These are phyloP conservation scores for Fusarium coicis DNA, from an alignment of 2,329 filamentous ascomycete species.

Conservation along the genomic window DNA sequence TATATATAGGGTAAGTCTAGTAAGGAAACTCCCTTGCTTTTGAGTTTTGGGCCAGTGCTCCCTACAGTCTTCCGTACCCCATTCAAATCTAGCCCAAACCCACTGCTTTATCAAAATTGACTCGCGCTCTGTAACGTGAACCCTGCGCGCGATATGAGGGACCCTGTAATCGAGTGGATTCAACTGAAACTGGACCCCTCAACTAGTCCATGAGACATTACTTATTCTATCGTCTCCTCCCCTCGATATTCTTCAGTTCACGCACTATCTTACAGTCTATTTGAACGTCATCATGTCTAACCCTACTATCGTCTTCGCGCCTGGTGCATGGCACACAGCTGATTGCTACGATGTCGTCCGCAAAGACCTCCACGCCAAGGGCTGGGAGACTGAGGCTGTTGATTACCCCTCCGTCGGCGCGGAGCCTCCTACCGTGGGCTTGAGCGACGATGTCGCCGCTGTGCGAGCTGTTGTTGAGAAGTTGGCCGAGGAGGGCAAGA, in stretches of 20 bases:
- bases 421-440: constrained; percentile 6
- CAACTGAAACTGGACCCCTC: neutral
- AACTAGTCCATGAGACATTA: neutral
- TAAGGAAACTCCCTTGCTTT: too few species aligned
- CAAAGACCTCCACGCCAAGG: neutral
- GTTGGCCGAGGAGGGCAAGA: neutral
- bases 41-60: too few species aligned
- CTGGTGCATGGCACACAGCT: constrained; percentile 14
- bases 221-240: neutral
- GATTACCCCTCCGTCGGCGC: constrained; percentile 19
- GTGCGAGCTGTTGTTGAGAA: neutral
- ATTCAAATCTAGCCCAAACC: neutral
- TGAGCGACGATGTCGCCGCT: neutral
- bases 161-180: neutral
- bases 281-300: neutral
- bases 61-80: too few species aligned
- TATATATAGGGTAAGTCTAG: too few species aligned
- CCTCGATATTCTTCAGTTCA: too few species aligned
- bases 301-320: constrained; percentile 10
- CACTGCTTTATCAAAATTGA: neutral
- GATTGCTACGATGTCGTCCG: constrained; percentile 14
- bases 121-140: neutral
- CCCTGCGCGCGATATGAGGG: neutral
- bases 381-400: constrained; percentile 7
- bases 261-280: neutral